phyloP scores from a whole-genome alignment of 345 rosid genomes.

The Garcia nutans region DNA sequence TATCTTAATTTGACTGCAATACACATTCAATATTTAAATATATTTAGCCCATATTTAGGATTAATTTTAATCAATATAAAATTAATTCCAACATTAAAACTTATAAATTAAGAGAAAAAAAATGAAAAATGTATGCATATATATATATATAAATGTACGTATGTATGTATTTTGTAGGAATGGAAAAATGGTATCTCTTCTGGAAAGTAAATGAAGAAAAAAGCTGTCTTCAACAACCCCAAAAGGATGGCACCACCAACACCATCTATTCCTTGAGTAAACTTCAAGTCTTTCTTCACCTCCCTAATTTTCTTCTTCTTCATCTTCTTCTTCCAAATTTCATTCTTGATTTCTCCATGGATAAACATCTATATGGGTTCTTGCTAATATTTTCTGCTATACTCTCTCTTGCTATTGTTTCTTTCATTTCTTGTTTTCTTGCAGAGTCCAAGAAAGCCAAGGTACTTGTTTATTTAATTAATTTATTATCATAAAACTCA shows the following conservation, averaged over 20 bases:
- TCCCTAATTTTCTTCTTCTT: background rate
- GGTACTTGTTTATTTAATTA: constrained; percentile 30
- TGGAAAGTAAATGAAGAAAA: constrained; percentile 35
- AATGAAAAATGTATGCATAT: too few relatives aligned
- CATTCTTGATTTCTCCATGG: constrained; percentile 25
- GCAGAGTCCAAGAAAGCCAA: constrained; percentile 66
- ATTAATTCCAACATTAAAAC: too few relatives aligned
- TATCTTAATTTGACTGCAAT: too few relatives aligned
- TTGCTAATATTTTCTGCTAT: constrained; percentile 17
- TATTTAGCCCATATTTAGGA: too few relatives aligned
- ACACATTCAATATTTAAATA: too few relatives aligned
- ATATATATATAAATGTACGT: too few relatives aligned
- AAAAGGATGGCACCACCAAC: background rate
- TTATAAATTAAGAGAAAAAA: too few relatives aligned
- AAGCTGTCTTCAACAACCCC: constrained; percentile 27
- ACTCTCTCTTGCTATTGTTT: constrained; percentile 46
- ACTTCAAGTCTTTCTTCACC: constrained; percentile 21
- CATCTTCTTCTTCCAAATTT: background rate
- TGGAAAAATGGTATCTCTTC: constrained; percentile 25
- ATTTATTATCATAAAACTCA: too few relatives aligned
- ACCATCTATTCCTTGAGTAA: constrained; percentile 28
- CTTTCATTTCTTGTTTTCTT: constrained; percentile 51
- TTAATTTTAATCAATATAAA: too few relatives aligned
- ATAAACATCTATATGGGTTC: constrained; percentile 22
- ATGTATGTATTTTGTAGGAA: too few relatives aligned